These are phyloP conservation scores for Sarocladium oryzae DNA, from an alignment of 2,329 filamentous ascomycete genomes.

Conservation along the genomic window DNA sequence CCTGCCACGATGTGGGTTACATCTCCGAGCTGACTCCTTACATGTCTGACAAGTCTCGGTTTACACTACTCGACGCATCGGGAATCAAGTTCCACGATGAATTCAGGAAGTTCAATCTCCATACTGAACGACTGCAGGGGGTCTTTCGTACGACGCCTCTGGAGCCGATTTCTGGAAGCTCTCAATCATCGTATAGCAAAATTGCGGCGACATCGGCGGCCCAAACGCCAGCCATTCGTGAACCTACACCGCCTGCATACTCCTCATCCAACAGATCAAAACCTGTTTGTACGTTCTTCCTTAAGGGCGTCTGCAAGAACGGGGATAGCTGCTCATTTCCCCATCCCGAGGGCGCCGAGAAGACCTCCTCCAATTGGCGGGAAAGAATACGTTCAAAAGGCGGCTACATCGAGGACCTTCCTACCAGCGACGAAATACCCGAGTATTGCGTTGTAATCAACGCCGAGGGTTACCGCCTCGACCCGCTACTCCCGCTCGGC, in stretches of 20 bases:
- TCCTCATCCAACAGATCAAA: not conserved
- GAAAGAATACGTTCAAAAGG: not conserved
- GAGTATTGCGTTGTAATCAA: slow-evolving; percentile 2
- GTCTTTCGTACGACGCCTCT: slow-evolving; percentile 6
- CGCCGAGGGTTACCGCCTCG: slow-evolving; percentile 6
- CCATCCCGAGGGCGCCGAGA: not conserved
- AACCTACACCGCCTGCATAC: not conserved
- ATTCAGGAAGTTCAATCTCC: slow-evolving; percentile 72
- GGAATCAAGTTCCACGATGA: slow-evolving; percentile 44
- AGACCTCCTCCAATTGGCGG: not conserved
- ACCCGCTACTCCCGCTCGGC: not conserved
- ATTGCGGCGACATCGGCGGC: not conserved
- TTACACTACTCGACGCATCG: slow-evolving; percentile 45
- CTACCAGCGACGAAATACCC: not conserved
- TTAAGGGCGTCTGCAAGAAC: slow-evolving; percentile 1
- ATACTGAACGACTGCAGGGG: slow-evolving; percentile 76
- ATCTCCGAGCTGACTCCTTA: slow-evolving; percentile 49
- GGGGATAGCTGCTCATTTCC: not conserved
- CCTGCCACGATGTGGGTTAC: slow-evolving; percentile 49
- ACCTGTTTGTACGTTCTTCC: not conserved
- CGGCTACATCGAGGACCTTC: slow-evolving; percentile 4
- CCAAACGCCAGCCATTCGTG: not conserved
- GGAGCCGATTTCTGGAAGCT: not conserved
- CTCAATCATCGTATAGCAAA: not conserved
- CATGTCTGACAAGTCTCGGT: slow-evolving; percentile 38